Evolutionary conservation across 306 rosid species (phyloP).

Genomic region (Begonia fuchsioides): DNA sequence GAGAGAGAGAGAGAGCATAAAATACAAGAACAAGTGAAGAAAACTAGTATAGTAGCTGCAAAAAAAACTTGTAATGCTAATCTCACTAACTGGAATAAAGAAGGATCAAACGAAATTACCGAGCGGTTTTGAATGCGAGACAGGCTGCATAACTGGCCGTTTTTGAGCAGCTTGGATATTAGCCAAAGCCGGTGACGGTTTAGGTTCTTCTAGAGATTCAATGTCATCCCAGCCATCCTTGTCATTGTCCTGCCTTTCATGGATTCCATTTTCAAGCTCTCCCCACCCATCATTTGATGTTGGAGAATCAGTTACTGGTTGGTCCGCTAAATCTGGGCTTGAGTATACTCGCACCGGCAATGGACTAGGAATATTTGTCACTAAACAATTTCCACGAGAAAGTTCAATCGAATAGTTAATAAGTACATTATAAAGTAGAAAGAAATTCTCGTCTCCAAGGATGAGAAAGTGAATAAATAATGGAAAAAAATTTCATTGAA

Average conservation of each 20-base stretch:
- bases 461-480: no score
- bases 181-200: slow-evolving; percentile 59
- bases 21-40: no score
- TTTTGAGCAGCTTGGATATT: slow-evolving; percentile 94
- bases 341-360: slow-evolving; percentile 42
- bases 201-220: slow-evolving; percentile 72
- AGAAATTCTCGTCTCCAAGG: no score
- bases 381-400: slow-evolving; percentile 14
- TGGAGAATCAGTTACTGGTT: slow-evolving; percentile 57
- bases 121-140: slow-evolving; percentile 52
- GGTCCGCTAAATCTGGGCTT: slow-evolving; percentile 54
- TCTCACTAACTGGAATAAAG: not conserved
- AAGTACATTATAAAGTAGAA: no score
- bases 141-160: slow-evolving; percentile 67
- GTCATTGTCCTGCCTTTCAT: slow-evolving; percentile 50
- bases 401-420: no score
- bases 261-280: slow-evolving; percentile 75
- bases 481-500: no score
- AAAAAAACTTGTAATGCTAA: no score
- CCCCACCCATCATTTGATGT: slow-evolving; percentile 99
- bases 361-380: slow-evolving; percentile 42
- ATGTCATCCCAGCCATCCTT: slow-evolving; percentile 96
- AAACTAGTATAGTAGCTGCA: no score
- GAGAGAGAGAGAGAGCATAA: no score
- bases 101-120: slow-evolving; percentile 26